Base-by-base conservation (phyloP, 176 grass and related monocot genomes). In the Thalia dealbata region DNA sequence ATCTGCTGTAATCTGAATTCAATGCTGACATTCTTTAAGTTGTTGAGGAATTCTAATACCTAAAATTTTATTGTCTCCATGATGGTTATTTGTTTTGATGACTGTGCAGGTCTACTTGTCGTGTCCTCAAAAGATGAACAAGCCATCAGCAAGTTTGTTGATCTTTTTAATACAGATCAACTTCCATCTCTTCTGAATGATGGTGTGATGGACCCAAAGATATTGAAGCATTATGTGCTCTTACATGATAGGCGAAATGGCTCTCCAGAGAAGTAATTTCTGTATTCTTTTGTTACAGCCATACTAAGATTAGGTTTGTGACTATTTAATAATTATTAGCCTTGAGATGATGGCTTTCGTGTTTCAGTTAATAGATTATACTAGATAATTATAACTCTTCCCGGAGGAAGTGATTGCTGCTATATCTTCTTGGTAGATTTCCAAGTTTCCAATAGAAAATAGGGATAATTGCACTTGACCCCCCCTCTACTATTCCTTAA, bases 241-340 rank as follows among this genome's bases (percentile, higher is more conserved):
- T 85, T 99, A 74, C 95, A 99, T 83, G 95, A 99, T 76, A 89
- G 87, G 67, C 87, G 93, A 93, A 90, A 99, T 48, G 88, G 95
- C 51, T 75, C 95, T 75, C 79, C 84, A 81, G 95, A 99, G 50
- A 99, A 80, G 95, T 99, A 93, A 79, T 45, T 72, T 88, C 72
- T 70, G 28, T 75, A 70, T 79, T 15, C 7, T 76, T 63, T 19
- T 56, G 52, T 43, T 73, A 38, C 54, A 46, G 68, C 46, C 38
- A 50, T 9, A 35, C 22, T 10, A 66, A 35, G 30, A 18, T 66
- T 58, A 4, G 54, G 18, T 58, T 58, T 21, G 54, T 58, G 6
- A 14, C 54, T 19, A 19, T 28, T 15, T 28, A 61, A 25, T 63
- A 63, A 13, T n/a, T n/a, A n/a, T n/a, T n/a, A n/a, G n/a, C n/a